Conservation (phyloP, 345 rosid species). For the Pistacia atlantica region DNA sequence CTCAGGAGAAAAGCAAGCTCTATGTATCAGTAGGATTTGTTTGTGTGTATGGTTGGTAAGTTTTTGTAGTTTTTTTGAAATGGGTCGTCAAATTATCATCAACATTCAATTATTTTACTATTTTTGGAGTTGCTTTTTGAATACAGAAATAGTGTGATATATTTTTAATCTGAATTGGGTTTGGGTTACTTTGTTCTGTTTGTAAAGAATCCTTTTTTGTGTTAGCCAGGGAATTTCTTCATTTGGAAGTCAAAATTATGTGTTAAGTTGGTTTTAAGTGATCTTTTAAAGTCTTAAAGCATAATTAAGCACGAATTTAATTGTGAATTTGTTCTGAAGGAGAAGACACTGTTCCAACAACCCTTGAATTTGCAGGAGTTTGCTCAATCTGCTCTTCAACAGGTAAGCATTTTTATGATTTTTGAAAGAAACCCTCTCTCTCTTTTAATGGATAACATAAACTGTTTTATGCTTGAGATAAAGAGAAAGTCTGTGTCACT, state of each 20-base stretch:
- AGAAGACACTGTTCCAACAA: not conserved
- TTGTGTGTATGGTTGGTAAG: constrained; percentile 18
- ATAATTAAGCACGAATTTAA: constrained; percentile 18
- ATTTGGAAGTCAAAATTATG: constrained; percentile 27
- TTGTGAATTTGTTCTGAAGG: not conserved
- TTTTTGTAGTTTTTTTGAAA: constrained; percentile 12
- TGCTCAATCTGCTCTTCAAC: not conserved
- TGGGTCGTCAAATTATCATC: not conserved
- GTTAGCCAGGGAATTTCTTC: constrained; percentile 29
- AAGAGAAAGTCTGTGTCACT: not conserved
- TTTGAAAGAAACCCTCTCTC: not conserved
- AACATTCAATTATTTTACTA: not conserved
- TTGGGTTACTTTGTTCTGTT: constrained; percentile 21
- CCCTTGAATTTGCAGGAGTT: not conserved
- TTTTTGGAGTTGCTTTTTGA: not conserved
- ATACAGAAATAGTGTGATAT: constrained; percentile 15
- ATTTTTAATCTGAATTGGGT: constrained; percentile 16
- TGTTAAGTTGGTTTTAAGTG: constrained; percentile 17
- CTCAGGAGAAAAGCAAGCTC: not conserved
- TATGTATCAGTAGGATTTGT: constrained; percentile 23
- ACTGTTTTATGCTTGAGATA: not conserved
- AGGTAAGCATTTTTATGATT: constrained; percentile 6
- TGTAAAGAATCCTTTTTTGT: constrained; percentile 8
- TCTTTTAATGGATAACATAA: not conserved
- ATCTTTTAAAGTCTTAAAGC: constrained; percentile 16